Evolutionary conservation across 257 asterid genomes (phyloP).

Genomic region (Plectranthus barbatus): DNA sequence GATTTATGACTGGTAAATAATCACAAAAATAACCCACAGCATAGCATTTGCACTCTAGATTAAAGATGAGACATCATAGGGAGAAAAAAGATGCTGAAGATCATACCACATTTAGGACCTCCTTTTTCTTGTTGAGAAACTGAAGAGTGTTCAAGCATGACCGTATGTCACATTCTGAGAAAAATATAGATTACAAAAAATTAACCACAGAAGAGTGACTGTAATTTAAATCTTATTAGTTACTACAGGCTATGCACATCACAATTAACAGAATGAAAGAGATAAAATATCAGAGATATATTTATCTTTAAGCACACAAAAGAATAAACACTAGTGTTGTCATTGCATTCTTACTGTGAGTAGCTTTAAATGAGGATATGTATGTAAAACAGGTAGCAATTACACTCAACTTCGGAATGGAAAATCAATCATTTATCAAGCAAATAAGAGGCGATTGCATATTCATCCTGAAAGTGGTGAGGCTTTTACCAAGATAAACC

Average conservation of each 20-base stretch:
- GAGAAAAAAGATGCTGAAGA: slow-evolving; percentile 8
- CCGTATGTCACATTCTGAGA: slow-evolving; percentile 83
- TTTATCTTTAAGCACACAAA: neutral
- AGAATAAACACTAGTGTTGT: slow-evolving; percentile 2
- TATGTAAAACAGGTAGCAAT: neutral
- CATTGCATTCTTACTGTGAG: neutral
- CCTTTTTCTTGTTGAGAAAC: slow-evolving; percentile 83
- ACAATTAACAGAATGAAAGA: neutral
- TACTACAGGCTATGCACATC: neutral
- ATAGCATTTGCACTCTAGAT: slow-evolving; percentile 17
- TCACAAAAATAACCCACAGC: slow-evolving; percentile 2
- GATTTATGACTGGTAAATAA: slow-evolving; percentile 1
- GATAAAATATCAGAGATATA: slow-evolving; percentile 2
- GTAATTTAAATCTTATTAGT: neutral
- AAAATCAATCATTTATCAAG: neutral
- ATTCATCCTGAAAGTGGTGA: neutral
- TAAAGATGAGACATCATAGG: neutral
- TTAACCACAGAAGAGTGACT: neutral
- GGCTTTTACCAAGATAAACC: neutral
- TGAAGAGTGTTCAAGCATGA: slow-evolving; percentile 96
- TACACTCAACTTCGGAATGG: neutral
- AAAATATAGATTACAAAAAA: slow-evolving; percentile 11
- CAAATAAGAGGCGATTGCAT: neutral
- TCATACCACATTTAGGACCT: slow-evolving; percentile 68
- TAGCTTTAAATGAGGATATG: neutral